Evolutionary conservation across 2,329 filamentous ascomycete genomes (phyloP).

Genomic region (Beauveria pseudobassiana): DNA sequence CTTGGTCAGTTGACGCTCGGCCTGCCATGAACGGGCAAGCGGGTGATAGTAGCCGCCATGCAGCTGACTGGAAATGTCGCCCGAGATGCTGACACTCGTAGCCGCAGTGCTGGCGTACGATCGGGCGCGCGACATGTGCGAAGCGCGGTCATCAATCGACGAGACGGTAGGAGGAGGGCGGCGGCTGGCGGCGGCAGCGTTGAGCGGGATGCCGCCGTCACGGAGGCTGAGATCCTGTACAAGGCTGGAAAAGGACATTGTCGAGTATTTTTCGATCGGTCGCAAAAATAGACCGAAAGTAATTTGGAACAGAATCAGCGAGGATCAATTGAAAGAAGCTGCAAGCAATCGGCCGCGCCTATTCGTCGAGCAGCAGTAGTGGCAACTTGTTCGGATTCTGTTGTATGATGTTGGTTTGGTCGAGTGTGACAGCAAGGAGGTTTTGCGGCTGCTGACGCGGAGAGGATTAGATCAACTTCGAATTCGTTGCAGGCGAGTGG

Average conservation of each 20-base stretch:
- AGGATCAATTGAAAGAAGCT: not conserved
- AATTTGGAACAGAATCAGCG: not conserved
- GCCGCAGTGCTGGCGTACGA: conserved; percentile 60
- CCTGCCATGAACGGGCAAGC: conserved; percentile 72
- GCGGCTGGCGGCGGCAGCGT: conserved; percentile 23
- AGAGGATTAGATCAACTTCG: conserved; percentile 7
- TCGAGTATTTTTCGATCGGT: conserved; percentile 5
- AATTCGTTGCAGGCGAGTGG: conserved; percentile 3
- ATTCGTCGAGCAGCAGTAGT: not conserved
- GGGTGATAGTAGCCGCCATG: conserved; percentile 79
- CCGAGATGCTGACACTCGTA: conserved; percentile 61
- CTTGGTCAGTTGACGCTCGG: conserved; percentile 79
- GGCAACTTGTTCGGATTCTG: not conserved
- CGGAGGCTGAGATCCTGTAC: conserved; percentile 58
- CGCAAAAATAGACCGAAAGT: not conserved
- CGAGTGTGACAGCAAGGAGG: not conserved
- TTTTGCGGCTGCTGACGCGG: not conserved
- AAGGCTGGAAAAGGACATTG: conserved; percentile 61
- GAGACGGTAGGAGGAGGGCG: conserved; percentile 35
- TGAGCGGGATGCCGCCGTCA: conserved; percentile 41
- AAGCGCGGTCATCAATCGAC: conserved; percentile 50
- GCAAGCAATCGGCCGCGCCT: not conserved
- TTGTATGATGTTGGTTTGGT: not conserved
- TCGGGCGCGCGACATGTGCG: conserved; percentile 55
- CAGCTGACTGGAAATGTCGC: conserved; percentile 75